These are phyloP conservation scores for Ascochyta koolunga DNA, from an alignment of 2,329 filamentous ascomycete species.

Conservation along the genomic window DNA sequence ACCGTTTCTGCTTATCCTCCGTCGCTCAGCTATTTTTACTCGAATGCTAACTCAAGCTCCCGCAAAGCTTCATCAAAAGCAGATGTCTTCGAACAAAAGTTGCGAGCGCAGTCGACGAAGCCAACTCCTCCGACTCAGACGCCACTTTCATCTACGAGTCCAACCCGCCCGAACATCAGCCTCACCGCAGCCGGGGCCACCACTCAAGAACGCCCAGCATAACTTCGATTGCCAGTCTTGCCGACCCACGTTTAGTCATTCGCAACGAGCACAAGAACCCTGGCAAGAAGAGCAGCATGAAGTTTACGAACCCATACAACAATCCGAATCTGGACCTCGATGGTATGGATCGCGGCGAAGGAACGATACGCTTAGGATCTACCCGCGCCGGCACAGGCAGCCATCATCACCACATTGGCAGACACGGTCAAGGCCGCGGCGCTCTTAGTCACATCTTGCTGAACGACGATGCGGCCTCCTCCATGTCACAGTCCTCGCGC, in stretches of 20 bases:
- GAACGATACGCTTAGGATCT: conserved; percentile 49
- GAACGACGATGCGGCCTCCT: conserved; percentile 60
- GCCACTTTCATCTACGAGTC: conserved; percentile 99
- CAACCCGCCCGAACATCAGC: conserved; percentile 72
- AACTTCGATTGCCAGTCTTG: conserved; percentile 76
- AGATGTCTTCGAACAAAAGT: conserved; percentile 98
- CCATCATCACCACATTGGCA: conserved; percentile 80
- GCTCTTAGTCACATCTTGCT: conserved; percentile 71
- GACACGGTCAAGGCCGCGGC: conserved; percentile 75
- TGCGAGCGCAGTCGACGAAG: conserved; percentile 92
- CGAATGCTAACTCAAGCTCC: conserved; percentile 44
- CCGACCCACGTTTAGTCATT: conserved; percentile 61
- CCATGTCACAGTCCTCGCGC: conserved; percentile 75
- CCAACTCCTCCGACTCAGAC: conserved; percentile 94
- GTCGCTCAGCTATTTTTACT: conserved; percentile 43
- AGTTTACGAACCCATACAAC: conserved; percentile 80
- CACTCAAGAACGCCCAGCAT: conserved; percentile 89
- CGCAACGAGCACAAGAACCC: conserved; percentile 69
- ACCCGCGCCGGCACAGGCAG: conserved; percentile 63
- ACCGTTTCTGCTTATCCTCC: conserved; percentile 31
- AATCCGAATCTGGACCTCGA: conserved; percentile 61
- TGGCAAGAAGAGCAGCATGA: conserved; percentile 89
- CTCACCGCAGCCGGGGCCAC: conserved; percentile 77
- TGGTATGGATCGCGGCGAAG: conserved; percentile 47
- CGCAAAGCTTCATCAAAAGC: conserved; percentile 85